Conservation (phyloP, 208 protist species). For the Borovskyia barvae region DNA sequence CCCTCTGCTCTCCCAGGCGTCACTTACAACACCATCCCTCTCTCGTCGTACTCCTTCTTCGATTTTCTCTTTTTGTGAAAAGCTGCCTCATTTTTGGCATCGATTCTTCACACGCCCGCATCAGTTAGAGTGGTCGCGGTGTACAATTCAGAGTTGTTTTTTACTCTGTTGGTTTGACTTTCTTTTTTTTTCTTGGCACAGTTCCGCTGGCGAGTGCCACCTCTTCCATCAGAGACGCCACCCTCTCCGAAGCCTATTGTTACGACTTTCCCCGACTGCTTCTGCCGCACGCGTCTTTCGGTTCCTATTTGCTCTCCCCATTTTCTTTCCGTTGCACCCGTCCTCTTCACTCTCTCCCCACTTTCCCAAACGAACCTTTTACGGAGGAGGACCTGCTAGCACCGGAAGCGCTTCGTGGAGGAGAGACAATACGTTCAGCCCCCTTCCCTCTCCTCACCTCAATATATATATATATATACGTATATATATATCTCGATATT, state of each 20-base stretch:
- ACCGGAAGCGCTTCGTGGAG: too few species aligned
- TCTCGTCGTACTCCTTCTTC: neutral
- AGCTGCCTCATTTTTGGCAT: neutral
- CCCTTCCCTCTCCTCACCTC: neutral
- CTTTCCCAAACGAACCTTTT: too few species aligned
- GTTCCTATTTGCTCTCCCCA: neutral
- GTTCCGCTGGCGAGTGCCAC: too few species aligned
- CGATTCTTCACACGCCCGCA: too few species aligned
- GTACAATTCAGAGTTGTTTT: too few species aligned
- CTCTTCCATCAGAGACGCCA: neutral
- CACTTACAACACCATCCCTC: too few species aligned
- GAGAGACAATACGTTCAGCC: too few species aligned
- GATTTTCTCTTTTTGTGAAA: neutral
- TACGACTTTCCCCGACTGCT: slow-evolving; percentile 5
- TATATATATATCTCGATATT: too few species aligned
- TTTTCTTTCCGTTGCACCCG: slow-evolving; percentile 4
- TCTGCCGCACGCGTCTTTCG: neutral
- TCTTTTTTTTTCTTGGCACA: slow-evolving; percentile 7
- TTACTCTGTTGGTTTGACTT: slow-evolving; percentile 1
- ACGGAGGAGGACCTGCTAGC: too few species aligned
- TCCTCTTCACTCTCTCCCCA: neutral
- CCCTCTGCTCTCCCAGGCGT: neutral
- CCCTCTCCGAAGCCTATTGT: too few species aligned
- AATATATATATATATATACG: too few species aligned
- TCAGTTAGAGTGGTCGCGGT: too few species aligned